phyloP scores from a whole-genome alignment of 306 rosid genomes.

The Pyrus communis region DNA sequence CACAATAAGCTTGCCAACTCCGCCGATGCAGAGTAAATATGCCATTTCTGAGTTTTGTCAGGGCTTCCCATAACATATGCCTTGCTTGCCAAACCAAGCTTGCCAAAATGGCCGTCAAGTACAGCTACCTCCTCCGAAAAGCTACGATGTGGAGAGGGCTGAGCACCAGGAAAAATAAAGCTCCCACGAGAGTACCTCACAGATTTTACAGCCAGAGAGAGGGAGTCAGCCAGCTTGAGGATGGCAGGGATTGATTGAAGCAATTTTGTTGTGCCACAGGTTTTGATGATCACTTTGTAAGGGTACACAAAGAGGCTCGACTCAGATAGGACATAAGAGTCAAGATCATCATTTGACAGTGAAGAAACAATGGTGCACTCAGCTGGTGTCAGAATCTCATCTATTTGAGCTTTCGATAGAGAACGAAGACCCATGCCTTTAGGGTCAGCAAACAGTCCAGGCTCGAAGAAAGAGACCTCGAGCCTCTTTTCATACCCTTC shows the following conservation, averaged over 20 bases:
- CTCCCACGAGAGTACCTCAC: conserved; percentile 84
- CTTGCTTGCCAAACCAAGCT: conserved; percentile 58
- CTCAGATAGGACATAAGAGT: conserved; percentile 92
- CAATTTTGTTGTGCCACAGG: conserved; percentile 89
- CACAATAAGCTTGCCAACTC: conserved; percentile 18
- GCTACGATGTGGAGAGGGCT: conserved; percentile 73
- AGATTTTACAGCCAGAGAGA: conserved; percentile 62
- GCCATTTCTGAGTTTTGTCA: conserved; percentile 63
- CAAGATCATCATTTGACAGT: conserved; percentile 62
- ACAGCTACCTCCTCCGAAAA: conserved; percentile 71
- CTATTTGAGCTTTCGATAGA: conserved; percentile 54
- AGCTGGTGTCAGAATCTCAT: conserved; percentile 77
- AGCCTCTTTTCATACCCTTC: conserved; percentile 97
- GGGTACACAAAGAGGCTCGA: conserved; percentile 87
- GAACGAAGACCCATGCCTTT: conserved; percentile 69
- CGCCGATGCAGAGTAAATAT: conserved; percentile 71
- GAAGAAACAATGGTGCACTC: conserved; percentile 89
- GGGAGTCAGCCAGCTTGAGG: conserved; percentile 54
- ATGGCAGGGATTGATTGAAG: conserved; percentile 76
- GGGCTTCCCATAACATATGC: conserved; percentile 68
- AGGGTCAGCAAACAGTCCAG: conserved; percentile 58
- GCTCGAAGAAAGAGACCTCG: conserved; percentile 69
- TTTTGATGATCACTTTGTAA: conserved; percentile 73
- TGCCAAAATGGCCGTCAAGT: conserved; percentile 59
- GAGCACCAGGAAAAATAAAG: conserved; percentile 83